Percentiles rank a stretch among this genome's conserved stretches.
Conservation (phyloP, 2,329 filamentous ascomycete genomes). For the Talaromyces sp. region DNA sequence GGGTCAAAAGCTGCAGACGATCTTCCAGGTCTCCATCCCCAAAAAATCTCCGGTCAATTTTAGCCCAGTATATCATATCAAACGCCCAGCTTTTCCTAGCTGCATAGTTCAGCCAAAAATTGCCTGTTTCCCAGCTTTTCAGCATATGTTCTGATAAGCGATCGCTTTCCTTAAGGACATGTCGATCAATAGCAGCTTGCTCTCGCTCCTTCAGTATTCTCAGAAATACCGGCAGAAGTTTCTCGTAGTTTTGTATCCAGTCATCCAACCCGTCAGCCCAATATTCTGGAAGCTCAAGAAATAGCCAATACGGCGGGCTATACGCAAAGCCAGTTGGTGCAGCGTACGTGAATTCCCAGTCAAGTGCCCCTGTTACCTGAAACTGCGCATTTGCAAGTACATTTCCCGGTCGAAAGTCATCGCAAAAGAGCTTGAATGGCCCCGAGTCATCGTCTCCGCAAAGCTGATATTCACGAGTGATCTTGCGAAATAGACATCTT, state of each 20-base stretch:
- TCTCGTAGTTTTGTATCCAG: conserved; percentile 32
- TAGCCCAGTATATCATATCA: conserved; percentile 22
- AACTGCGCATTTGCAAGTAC: conserved; percentile 21
- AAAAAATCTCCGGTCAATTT: conserved; percentile 22
- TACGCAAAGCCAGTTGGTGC: conserved; percentile 21
- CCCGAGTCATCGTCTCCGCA: conserved; percentile 15
- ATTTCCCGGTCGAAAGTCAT: conserved; percentile 26
- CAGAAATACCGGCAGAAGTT: conserved; percentile 19
- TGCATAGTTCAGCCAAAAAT: conserved; percentile 20
- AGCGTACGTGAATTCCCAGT: conserved; percentile 26
- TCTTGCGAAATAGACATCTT: conserved; percentile 20
- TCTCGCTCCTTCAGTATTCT: conserved; percentile 14
- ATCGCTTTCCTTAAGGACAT: conserved; percentile 5
- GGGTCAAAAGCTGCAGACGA: conserved; percentile 16
- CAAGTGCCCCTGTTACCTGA: conserved; percentile 19
- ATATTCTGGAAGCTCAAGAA: conserved; percentile 23
- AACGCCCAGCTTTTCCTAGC: conserved; percentile 20
- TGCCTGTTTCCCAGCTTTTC: conserved; percentile 19
- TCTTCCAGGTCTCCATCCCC: conserved; percentile 16
- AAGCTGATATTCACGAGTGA: conserved; percentile 16
- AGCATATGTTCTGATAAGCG: conserved; percentile 16
- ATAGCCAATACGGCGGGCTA: conserved; percentile 23
- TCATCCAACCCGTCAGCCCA: conserved; percentile 32
- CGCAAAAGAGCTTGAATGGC: conserved; percentile 24
- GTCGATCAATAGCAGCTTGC: conserved; percentile 7